phyloP scores from a whole-genome alignment of 495 filamentous ascomycete genomes.

The Friedmanniomyces simplex region DNA sequence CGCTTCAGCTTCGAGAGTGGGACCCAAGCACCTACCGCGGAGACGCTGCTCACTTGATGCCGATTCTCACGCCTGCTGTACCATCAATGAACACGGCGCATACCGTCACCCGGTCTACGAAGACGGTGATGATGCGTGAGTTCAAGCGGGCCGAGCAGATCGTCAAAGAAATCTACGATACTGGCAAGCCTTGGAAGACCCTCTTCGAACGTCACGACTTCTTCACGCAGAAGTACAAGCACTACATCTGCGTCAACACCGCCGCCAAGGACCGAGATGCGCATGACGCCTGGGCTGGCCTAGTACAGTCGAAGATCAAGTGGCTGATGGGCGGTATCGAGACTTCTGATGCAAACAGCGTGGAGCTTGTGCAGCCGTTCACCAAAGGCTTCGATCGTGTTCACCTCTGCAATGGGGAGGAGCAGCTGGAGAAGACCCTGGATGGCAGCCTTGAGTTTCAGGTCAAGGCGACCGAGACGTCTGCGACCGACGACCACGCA shows the following conservation, averaged over 20 bases:
- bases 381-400: conserved; percentile 81
- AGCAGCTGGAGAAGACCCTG: conserved; percentile 58
- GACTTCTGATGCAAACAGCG: conserved; percentile 46
- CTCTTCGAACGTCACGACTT: conserved; percentile 82
- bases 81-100: conserved; percentile 91
- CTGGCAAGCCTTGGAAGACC: conserved; percentile 70
- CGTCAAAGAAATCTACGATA: conserved; percentile 67
- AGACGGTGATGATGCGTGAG: conserved; percentile 70
- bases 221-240: conserved; percentile 85
- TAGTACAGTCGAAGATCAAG: conserved; percentile 86
- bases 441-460: conserved; percentile 61
- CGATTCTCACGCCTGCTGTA: conserved; percentile 89
- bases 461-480: conserved; percentile 48
- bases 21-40: conserved; percentile 82
- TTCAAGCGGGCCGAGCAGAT: conserved; percentile 67
- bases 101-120: conserved; percentile 80
- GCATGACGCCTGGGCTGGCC: conserved; percentile 76
- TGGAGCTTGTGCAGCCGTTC: conserved; percentile 80
- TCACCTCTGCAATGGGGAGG: conserved; percentile 60
- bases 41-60: conserved; percentile 84
- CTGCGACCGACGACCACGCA: conserved; percentile 48
- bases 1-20: conserved; percentile 75
- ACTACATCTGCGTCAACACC: conserved; percentile 84
- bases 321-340: conserved; percentile 74
- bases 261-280: conserved; percentile 76